These are phyloP conservation scores for Schizothecium vesticola DNA, from an alignment of 495 filamentous ascomycete genomes.

Conservation along the genomic window DNA sequence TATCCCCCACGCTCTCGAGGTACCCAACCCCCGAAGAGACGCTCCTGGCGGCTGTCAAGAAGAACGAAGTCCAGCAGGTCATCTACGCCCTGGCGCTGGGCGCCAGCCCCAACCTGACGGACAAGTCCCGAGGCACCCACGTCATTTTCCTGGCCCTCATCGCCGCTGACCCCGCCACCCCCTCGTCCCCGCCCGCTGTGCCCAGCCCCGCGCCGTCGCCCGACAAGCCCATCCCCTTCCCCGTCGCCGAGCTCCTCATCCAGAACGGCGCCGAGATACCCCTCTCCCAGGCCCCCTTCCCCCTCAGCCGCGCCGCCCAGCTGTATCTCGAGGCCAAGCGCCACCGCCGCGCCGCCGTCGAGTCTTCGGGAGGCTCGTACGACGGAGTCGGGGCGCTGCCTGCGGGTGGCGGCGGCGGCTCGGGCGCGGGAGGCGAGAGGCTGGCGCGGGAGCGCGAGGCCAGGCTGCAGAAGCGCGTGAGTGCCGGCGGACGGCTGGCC, in stretches of 20 bases:
- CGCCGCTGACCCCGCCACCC: conserved; percentile 84
- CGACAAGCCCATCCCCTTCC: conserved; percentile 54
- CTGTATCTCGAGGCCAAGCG: conserved; percentile 82
- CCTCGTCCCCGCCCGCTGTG: conserved; percentile 40
- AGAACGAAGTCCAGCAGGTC: conserved; percentile 85
- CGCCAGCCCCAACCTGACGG: conserved; percentile 80
- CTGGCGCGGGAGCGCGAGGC: conserved; percentile 49
- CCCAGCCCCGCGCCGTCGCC: conserved; percentile 19
- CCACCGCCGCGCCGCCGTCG: conserved; percentile 41
- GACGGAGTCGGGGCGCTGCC: conserved; percentile 24
- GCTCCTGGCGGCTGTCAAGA: conserved; percentile 88
- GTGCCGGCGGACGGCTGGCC: conserved; percentile 54
- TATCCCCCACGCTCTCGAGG: conserved; percentile 68
- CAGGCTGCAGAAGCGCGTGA: conserved; percentile 57
- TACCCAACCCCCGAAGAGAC: conserved; percentile 81
- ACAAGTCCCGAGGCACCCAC: conserved; percentile 84
- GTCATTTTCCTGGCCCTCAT: conserved; percentile 85
- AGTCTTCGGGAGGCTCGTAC: conserved; percentile 30
- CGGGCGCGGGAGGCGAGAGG: conserved; percentile 30
- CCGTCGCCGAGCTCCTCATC: conserved; percentile 84
- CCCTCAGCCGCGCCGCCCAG: conserved; percentile 68
- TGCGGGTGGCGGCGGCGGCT: conserved; percentile 6
- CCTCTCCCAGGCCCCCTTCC: conserved; percentile 56
- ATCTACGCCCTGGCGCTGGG: conserved; percentile 84
- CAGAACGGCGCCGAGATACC: conserved; percentile 94